Base-by-base conservation (phyloP, 495 filamentous ascomycete species). In the Aspergillus saccharolyticus region DNA sequence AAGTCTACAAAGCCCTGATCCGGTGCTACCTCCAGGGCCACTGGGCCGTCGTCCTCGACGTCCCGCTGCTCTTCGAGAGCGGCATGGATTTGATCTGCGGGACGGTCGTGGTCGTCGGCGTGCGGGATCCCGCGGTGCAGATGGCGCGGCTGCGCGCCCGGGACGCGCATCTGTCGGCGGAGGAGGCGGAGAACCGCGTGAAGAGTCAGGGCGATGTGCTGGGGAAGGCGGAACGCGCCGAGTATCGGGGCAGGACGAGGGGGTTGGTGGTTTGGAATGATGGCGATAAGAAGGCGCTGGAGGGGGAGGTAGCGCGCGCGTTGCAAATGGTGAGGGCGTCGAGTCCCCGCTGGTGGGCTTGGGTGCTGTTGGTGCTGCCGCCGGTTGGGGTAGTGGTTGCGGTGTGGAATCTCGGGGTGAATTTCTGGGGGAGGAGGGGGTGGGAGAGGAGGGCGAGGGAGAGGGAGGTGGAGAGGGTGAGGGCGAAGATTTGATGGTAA, bases 191-290 rank as follows among this genome's bases (percentile, higher is more conserved):
- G 78, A 88, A 89, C 56, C 72, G 95, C 14, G 89, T 98, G 3
- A 67, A 71, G 45, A 92, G 89, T 61, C 95, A 98, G 80, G 87
- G 85, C 54, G 87, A 91, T 73, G 85, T 95, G 52, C 79, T 78
- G 68, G 81, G 86, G 58, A 97, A 98, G 80, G 90, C 89, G 45
- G 75, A 74, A 64, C 74, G 88, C 73, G 85, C 83, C 42, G 74
- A 86, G 75, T 81, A 74, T 54, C 74, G 88, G 47, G 84, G 89
- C 12, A 68, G 68, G 53, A 76, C 76, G 53, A 71, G 78, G 20
- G 94, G 94, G 0, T 80, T 87, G 14, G 89, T 96, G 44, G 81
- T 97, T 15, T 87, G 85, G 86, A 98, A 98, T 78, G 92, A 97
- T 76, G 82, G 80, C 2, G 83, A 78, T 21, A 83, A 72, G 65